Evolutionary conservation across 2,329 filamentous ascomycete species (phyloP), one percentile per base, ranked within the genome.

Genomic region (Cytospora chrysosperma): DNA sequence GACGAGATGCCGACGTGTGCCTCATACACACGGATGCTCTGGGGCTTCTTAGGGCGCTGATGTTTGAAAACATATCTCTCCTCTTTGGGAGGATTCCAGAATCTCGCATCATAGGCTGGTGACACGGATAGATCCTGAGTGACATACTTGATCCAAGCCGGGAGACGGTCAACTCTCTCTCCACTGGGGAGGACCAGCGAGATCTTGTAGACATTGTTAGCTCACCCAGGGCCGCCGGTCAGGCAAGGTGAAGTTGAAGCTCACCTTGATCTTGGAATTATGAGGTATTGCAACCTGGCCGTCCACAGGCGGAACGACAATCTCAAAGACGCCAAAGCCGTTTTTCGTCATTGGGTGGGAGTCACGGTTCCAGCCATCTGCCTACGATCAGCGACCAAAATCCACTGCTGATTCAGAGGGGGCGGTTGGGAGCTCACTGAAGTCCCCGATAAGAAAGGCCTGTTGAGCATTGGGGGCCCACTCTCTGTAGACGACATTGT

Each of bases 1-100:
- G 92, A 95, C 7, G 94, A 97, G 70, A 99, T 99, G 57, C 95
- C 95, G 50, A 99, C 93, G 73, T 99, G 95, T n/a, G 95, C 95
- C 78, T 99, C 95, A 77, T 99, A 99, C 64, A 99, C 93, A 57
- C 95, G 89, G n/a, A 86, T 87, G 71, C 93, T 97, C 63, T 82
- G 76, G 1, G 95, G 95, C 81, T 94, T 96, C 75, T 88, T 87
- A 8, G 94, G 95, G 57, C 89, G 85, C 54, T 84, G 71, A 75
- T 98, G 85, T 79, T 96, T 93, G 83, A 96, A 96, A 61, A 85
- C 81, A 75, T 98, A 98, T 72, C 80, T 86, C 72, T 96, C 87
- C 47, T 81, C 78, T 56, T 82, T 76, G 3, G 93, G 92, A 37
- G 95, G 95, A 74, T 98, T 97, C 95, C 95, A 99, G 80, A 99